Conservation (phyloP, 768 basidiomycete species). For the Xerocomellus intermedius region DNA sequence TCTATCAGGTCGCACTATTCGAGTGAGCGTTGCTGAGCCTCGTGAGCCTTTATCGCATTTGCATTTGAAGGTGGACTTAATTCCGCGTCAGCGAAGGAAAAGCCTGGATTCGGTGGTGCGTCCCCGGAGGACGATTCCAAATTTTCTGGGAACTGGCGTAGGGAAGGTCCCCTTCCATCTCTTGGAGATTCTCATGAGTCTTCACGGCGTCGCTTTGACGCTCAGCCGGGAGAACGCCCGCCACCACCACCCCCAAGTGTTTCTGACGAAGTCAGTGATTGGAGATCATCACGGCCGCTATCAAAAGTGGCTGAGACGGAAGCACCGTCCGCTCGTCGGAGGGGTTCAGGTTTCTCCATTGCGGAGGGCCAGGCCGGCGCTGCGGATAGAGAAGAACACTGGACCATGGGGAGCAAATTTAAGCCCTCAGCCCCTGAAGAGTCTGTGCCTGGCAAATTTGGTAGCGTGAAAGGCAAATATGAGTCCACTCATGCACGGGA, state of each 20-base stretch:
- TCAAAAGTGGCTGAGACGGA: slow-evolving; percentile 47
- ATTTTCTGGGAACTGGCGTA: slow-evolving; percentile 82
- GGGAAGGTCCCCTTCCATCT: slow-evolving; percentile 83
- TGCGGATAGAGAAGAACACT: slow-evolving; percentile 79
- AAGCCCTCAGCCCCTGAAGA: slow-evolving; percentile 48
- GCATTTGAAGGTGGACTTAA: slow-evolving; percentile 11
- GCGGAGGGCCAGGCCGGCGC: slow-evolving; percentile 43
- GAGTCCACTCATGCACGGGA: slow-evolving; percentile 58
- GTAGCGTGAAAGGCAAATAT: slow-evolving; percentile 46
- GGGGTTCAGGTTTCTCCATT: slow-evolving; percentile 54
- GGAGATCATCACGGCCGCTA: slow-evolving; percentile 59
- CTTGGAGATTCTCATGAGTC: slow-evolving; percentile 57
- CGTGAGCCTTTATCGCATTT: slow-evolving; percentile 54
- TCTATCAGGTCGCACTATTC: slow-evolving; percentile 75
- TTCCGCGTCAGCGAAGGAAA: slow-evolving; percentile 66
- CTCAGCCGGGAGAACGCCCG: slow-evolving; percentile 43
- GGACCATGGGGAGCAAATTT: slow-evolving; percentile 76
- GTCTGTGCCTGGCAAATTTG: slow-evolving; percentile 41
- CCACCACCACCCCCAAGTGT: slow-evolving; percentile 44
- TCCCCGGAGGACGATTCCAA: slow-evolving; percentile 70
- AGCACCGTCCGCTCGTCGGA: slow-evolving; percentile 49
- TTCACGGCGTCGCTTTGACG: slow-evolving; percentile 68
- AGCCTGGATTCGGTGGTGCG: slow-evolving; percentile 51
- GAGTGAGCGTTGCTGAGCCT: slow-evolving; percentile 94
- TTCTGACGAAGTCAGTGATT: slow-evolving; percentile 65